Percentiles rank a stretch among this genome's conserved stretches.
Evolutionary conservation across 2,329 filamentous ascomycete genomes (phyloP).

Genomic region (Catunica adiposa): DNA sequence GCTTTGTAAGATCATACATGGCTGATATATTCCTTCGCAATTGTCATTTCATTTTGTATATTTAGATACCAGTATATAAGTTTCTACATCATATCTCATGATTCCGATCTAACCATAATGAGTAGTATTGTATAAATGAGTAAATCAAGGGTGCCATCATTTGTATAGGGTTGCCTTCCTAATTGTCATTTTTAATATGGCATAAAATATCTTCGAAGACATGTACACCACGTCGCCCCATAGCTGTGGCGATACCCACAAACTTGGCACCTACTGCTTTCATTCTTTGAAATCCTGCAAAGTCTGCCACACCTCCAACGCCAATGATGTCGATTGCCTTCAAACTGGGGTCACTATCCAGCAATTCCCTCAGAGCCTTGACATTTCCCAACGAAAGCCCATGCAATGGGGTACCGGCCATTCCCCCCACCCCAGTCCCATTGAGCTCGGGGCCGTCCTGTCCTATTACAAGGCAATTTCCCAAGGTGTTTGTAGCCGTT

Average conservation of each 20-base stretch:
- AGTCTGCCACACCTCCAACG: slow-evolving; percentile 54
- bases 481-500: slow-evolving; percentile 58
- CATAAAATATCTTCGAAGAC: slow-evolving; percentile 44
- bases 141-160: no score
- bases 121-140: no score
- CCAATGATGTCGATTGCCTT: slow-evolving; percentile 48
- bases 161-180: no score
- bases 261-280: slow-evolving; percentile 45
- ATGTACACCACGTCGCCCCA: slow-evolving; percentile 44
- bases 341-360: slow-evolving; percentile 35
- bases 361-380: slow-evolving; percentile 41
- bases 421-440: slow-evolving; percentile 45
- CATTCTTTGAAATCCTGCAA: slow-evolving; percentile 48
- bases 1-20: no score
- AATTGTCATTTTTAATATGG: slow-evolving; percentile 9
- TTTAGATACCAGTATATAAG: no score
- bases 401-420: slow-evolving; percentile 57
- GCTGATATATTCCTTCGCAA: no score
- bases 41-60: no score
- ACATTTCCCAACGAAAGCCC: slow-evolving; percentile 63
- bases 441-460: slow-evolving; percentile 24
- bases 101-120: no score
- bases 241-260: slow-evolving; percentile 52
- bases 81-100: no score
- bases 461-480: slow-evolving; percentile 45